These are phyloP conservation scores for Botryobasidium botryosum DNA, from an alignment of 768 basidiomycete species.

Conservation along the genomic window DNA sequence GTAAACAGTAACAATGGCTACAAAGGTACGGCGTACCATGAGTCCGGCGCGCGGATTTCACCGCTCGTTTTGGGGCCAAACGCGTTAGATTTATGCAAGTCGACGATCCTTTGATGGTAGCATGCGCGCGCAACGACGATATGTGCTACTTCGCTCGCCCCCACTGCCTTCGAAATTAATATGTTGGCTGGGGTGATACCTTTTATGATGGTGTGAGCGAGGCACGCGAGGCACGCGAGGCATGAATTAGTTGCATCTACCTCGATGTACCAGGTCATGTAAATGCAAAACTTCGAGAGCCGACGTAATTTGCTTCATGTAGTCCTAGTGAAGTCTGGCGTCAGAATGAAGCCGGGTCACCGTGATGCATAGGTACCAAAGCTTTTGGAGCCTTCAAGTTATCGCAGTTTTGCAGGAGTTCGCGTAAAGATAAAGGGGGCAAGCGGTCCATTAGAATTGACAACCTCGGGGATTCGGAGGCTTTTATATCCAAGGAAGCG, in stretches of 20 bases:
- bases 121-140: constrained; percentile 38
- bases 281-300: constrained; percentile 53
- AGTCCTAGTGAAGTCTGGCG: neutral
- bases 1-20: constrained; percentile 1
- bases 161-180: neutral
- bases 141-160: neutral
- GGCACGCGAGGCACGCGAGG: too few relatives aligned
- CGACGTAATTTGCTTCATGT: constrained; percentile 39
- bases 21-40: constrained; percentile 30
- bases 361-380: constrained; percentile 27
- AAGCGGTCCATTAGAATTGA: constrained; percentile 55
- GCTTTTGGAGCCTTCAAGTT: constrained; percentile 57
- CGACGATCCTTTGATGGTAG: constrained; percentile 55
- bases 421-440: constrained; percentile 46
- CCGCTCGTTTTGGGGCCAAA: constrained; percentile 30
- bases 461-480: constrained; percentile 34
- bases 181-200: neutral
- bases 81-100: constrained; percentile 72
- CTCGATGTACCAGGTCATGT: constrained; percentile 50
- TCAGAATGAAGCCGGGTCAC: neutral
- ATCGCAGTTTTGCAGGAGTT: constrained; percentile 62
- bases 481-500: constrained; percentile 40
- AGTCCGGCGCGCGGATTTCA: constrained; percentile 22
- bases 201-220: too few relatives aligned
- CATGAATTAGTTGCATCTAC: constrained; percentile 21